A percentile compares a stretch with the other conserved stretches of the same genome.
Conservation (phyloP, 2,329 filamentous ascomycete genomes). For the Talaromyces sp. region DNA sequence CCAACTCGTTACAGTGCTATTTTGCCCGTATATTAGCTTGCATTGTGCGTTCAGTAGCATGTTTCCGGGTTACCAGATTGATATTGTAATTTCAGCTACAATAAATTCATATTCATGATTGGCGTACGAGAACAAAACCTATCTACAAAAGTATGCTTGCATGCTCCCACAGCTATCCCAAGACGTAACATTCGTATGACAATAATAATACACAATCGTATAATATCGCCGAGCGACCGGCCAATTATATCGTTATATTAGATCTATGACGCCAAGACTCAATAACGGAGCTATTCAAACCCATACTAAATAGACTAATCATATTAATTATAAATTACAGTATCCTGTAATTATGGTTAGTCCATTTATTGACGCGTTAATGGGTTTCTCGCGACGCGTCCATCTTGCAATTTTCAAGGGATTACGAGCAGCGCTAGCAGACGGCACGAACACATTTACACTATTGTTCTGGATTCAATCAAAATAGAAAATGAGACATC, state of each 20-base stretch:
- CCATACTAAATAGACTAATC: background rate
- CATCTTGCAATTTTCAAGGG: background rate
- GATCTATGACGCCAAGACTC: background rate
- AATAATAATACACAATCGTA: too few species aligned
- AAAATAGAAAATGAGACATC: background rate
- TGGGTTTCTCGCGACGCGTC: slow-evolving; percentile 1
- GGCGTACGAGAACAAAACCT: too few species aligned
- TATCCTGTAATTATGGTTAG: background rate
- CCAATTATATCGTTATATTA: background rate
- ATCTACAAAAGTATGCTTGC: background rate
- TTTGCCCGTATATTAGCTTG: background rate
- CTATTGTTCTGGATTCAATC: background rate
- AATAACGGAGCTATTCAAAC: background rate
- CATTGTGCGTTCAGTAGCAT: background rate
- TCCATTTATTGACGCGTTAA: slow-evolving; percentile 2
- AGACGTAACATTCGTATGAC: background rate
- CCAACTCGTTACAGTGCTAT: background rate
- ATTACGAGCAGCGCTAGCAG: background rate
- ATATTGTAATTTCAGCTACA: background rate
- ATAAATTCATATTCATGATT: background rate
- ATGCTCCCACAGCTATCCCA: background rate
- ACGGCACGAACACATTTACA: background rate
- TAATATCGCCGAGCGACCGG: too few species aligned
- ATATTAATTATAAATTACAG: background rate
- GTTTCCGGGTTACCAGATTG: background rate